These are phyloP conservation scores for Hericium rajendrae DNA, from an alignment of 768 basidiomycete species.

Conservation along the genomic window DNA sequence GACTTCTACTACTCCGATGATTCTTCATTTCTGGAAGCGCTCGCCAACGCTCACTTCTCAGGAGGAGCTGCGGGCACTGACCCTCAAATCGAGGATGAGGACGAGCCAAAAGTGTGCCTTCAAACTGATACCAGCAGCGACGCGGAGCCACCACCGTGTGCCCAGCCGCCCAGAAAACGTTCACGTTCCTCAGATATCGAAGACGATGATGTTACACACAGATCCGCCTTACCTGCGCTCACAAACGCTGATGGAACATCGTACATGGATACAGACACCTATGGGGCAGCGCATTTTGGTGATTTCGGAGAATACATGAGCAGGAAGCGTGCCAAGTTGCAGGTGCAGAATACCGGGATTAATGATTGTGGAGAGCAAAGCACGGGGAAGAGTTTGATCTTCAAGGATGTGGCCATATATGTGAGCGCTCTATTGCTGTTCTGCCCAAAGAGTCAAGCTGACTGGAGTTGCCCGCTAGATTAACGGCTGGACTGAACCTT, in stretches of 20 bases:
- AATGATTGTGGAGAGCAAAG: constrained; percentile 16
- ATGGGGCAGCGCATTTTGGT: constrained; percentile 75
- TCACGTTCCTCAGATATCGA: constrained; percentile 25
- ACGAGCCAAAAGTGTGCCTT: not conserved
- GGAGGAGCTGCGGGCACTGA: not conserved
- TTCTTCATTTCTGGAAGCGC: constrained; percentile 40
- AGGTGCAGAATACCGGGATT: constrained; percentile 58
- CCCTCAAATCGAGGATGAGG: not conserved
- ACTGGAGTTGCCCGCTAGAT: constrained; percentile 37
- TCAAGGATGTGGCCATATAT: constrained; percentile 71
- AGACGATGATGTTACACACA: constrained; percentile 18
- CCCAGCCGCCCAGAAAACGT: constrained; percentile 35
- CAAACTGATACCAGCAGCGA: constrained; percentile 15
- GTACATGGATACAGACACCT: constrained; percentile 30
- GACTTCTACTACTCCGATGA: constrained; percentile 51
- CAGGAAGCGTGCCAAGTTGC: constrained; percentile 84
- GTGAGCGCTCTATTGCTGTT: constrained; percentile 34
- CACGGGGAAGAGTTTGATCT: constrained; percentile 38
- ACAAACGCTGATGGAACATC: not conserved
- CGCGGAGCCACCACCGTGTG: constrained; percentile 27
- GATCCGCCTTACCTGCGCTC: not conserved
- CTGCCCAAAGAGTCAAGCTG: not conserved
- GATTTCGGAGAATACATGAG: constrained; percentile 84
- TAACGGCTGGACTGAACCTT: constrained; percentile 84
- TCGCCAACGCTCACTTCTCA: constrained; percentile 14